phyloP scores from a whole-genome alignment of 139 green algal genomes.

The Coccomyxa sp. region DNA sequence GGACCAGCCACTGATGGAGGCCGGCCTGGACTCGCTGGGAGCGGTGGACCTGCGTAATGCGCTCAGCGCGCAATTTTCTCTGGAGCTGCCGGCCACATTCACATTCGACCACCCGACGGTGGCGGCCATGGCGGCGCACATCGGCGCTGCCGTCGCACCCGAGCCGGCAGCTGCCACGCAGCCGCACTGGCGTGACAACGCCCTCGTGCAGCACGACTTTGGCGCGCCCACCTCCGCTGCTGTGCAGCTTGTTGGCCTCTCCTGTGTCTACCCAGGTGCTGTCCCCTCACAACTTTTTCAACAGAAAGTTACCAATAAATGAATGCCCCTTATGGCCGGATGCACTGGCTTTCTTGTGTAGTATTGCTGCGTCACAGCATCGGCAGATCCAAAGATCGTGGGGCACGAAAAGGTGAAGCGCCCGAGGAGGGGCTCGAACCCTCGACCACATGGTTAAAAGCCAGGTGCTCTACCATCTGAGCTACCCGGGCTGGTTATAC shows the following conservation, averaged over 20 bases:
- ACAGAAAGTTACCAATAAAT: background rate
- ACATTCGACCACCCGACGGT: conserved; percentile 68
- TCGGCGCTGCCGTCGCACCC: background rate
- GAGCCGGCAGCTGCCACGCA: background rate
- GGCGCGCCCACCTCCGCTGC: background rate
- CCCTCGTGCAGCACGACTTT: background rate
- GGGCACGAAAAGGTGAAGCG: no score
- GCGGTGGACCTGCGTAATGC: conserved; percentile 41
- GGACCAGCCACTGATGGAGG: conserved; percentile 41
- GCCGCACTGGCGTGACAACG: background rate
- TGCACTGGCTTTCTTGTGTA: no score
- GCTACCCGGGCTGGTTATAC: no score
- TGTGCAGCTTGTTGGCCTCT: conserved; percentile 6
- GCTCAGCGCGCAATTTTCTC: conserved; percentile 16
- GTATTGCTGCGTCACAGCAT: no score
- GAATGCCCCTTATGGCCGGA: no score
- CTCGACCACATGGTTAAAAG: no score
- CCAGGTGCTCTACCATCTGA: no score
- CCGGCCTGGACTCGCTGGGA: conserved; percentile 46
- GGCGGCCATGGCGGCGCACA: conserved; percentile 29
- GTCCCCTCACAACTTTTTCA: background rate
- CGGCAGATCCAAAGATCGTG: no score
- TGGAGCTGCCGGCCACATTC: conserved; percentile 56
- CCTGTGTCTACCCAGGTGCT: conserved; percentile 12
- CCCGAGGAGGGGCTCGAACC: no score